phyloP scores from a whole-genome alignment of 805 yeast species.

The Pichia scutulata region DNA sequence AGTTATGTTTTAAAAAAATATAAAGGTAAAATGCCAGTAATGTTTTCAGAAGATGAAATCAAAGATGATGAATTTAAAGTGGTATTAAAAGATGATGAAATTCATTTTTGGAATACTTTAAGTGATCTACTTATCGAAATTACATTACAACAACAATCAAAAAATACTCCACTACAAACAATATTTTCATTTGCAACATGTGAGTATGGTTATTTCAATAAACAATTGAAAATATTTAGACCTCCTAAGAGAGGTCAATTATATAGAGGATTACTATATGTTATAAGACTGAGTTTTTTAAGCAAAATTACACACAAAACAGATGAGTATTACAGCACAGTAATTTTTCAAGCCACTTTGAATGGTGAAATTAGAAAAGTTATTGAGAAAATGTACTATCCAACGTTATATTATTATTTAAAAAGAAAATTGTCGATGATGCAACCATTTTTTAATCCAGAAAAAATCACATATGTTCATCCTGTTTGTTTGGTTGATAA shows the following conservation, averaged over 20 bases:
- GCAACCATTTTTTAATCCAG: conserved; percentile 8
- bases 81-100: background rate
- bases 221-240: background rate
- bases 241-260: conserved; percentile 1
- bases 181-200: conserved; percentile 3
- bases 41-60: background rate
- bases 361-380: conserved; percentile 2
- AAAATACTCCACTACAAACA: conserved; percentile 1
- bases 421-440: background rate
- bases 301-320: background rate
- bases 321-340: background rate
- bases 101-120: background rate
- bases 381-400: conserved; percentile 7
- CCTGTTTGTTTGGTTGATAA: conserved; percentile 2
- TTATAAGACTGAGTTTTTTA: conserved; percentile 5
- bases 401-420: conserved; percentile 4
- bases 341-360: conserved; percentile 1
- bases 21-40: background rate
- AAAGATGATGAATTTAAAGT: background rate
- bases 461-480: conserved; percentile 4
- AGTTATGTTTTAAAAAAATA: background rate
- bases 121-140: background rate
- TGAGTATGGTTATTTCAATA: background rate
- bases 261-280: conserved; percentile 3
- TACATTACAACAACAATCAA: background rate